Conservation (phyloP, 2,329 filamentous ascomycete genomes). For the Pyrenochaeta sp. region DNA sequence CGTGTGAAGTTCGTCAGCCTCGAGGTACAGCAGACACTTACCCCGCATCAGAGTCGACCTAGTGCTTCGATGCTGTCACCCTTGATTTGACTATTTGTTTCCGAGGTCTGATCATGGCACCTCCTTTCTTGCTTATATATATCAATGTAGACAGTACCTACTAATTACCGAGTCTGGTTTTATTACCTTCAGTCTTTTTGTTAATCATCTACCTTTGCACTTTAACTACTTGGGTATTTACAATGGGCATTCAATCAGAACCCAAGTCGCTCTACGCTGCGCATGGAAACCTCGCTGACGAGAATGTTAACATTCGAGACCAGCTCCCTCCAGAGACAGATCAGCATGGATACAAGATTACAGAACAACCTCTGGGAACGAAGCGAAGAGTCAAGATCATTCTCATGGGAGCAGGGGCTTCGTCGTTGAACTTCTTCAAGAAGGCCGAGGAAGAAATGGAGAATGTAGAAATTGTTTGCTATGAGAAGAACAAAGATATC, state of each 20-base stretch:
- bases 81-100: conserved; percentile 14
- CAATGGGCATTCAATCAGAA: conserved; percentile 30
- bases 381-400: conserved; percentile 51
- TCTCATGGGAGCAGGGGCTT: conserved; percentile 54
- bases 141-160: too few relatives aligned
- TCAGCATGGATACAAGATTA: conserved; percentile 51
- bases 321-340: conserved; percentile 47
- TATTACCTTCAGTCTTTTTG: too few relatives aligned
- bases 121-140: conserved; percentile 1
- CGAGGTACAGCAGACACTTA: conserved; percentile 10
- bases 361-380: conserved; percentile 54
- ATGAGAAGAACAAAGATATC: conserved; percentile 51
- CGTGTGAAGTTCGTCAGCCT: conserved; percentile 1
- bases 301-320: conserved; percentile 35
- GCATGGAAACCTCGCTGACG: conserved; percentile 29
- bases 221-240: too few relatives aligned
- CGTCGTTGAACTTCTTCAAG: conserved; percentile 53
- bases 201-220: too few relatives aligned
- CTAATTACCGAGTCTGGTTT: too few relatives aligned
- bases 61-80: conserved; percentile 6
- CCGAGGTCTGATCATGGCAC: conserved; percentile 18
- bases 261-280: conserved; percentile 23
- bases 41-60: conserved; percentile 12
- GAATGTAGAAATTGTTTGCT: conserved; percentile 51
- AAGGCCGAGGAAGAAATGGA: conserved; percentile 53